Base-by-base conservation (phyloP, 805 yeast genomes). In the Zygoascus tannicola region DNA sequence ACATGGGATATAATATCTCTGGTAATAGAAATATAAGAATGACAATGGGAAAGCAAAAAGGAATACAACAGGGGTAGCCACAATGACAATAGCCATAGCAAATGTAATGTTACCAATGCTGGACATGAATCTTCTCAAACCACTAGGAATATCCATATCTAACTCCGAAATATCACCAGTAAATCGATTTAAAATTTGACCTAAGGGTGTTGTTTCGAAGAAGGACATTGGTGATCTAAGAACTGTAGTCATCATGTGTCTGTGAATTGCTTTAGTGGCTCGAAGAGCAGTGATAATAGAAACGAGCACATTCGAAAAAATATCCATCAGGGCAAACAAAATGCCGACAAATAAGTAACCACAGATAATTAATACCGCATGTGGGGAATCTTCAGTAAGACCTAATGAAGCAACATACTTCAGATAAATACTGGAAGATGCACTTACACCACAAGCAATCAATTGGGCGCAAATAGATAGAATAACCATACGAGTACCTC, bases 191-290 rank as follows among this genome's bases (percentile, higher is more conserved):
- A 87, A 70, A 44, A 88, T 77, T 63, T 96, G 74, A 26, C 97
- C 97, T 51, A 87, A 79, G 42, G 97, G 97, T 0, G 96, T 88
- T 0, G 95, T 85, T 64, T 88, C 97, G 57, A 88, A 88, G 58
- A 88, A 88, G 32, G 84, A 73, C 96, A 88, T 88, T 47, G 97
- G 97, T 0, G 96, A 90, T 49, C 87, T 71, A 46, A 88, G 64
- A 5, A 88, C 92, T 38, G 75, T 61, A 12, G 62, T 62, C 4
- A 86, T 77, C 96, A 88, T 87, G 16, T 65, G 63, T 48, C 78
- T 75, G 62, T 88, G 97, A 48, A 86, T 68, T 16, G 30, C 40
- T 22, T 44, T 50, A 2, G 57, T 41, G 8, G 56, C 58, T 19
- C 42, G 38, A 18, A 56, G 32, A 16, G 52, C 56, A 39, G 56